phyloP scores from a whole-genome alignment of 331 rosid species.

The Erythrophleum ivorense region DNA sequence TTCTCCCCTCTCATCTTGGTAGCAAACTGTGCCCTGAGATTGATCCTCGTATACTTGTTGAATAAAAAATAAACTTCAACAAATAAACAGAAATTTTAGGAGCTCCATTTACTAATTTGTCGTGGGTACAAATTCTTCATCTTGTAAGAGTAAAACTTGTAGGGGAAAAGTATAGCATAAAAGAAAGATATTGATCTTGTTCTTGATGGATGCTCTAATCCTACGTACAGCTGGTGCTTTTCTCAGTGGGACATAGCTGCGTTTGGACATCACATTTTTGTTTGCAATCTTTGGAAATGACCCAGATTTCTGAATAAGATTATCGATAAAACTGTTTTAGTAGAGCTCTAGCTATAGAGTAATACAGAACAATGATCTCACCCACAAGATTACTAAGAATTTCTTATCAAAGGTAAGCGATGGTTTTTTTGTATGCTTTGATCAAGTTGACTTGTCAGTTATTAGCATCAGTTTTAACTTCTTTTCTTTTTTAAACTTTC shows the following conservation, averaged over 20 bases:
- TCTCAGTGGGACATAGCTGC: slow-evolving; percentile 52
- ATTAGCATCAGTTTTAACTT: too few relatives aligned
- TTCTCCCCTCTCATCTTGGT: slow-evolving; percentile 79
- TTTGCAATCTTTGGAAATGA: slow-evolving; percentile 49
- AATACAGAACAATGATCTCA: slow-evolving; percentile 5
- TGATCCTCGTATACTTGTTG: slow-evolving; percentile 80
- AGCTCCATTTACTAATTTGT: neutral
- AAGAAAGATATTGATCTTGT: slow-evolving; percentile 60
- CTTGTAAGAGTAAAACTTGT: slow-evolving; percentile 6
- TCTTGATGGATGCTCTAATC: slow-evolving; percentile 73
- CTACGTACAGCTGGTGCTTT: slow-evolving; percentile 39
- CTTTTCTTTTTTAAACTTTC: too few relatives aligned
- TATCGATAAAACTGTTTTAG: slow-evolving; percentile 18
- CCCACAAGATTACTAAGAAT: neutral
- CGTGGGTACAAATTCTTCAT: neutral
- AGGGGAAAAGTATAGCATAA: neutral
- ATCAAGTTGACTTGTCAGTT: slow-evolving; percentile 26
- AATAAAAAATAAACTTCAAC: slow-evolving; percentile 26
- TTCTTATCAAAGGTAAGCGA: neutral
- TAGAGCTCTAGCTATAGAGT: slow-evolving; percentile 32
- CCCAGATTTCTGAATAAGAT: slow-evolving; percentile 53
- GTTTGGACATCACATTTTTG: slow-evolving; percentile 55
- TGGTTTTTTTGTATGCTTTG: neutral
- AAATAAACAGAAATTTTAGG: slow-evolving; percentile 13
- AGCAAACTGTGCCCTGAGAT: slow-evolving; percentile 82